phyloP scores from a whole-genome alignment of 495 filamentous ascomycete species.

The Neurospora sp. region DNA sequence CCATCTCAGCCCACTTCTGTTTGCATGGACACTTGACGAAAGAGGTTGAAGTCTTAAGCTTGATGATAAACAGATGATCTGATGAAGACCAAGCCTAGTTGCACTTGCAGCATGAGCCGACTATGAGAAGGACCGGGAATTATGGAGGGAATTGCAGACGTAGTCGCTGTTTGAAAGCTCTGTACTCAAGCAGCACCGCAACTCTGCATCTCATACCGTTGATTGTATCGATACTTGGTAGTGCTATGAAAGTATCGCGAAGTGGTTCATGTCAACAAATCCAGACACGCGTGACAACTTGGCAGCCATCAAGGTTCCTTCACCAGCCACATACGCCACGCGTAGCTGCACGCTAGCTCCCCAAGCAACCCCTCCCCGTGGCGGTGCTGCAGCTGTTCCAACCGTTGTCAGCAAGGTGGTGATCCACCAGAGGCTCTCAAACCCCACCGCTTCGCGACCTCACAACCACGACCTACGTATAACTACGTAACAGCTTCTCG shows the following conservation, averaged over 20 bases:
- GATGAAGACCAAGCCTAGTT: no score
- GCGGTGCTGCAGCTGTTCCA: background rate
- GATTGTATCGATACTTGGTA: background rate
- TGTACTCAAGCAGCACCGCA: background rate
- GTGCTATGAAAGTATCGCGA: background rate
- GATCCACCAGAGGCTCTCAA: background rate
- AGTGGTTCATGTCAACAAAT: background rate
- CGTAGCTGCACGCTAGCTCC: background rate
- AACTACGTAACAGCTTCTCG: background rate
- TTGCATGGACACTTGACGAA: background rate
- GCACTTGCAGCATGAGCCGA: background rate
- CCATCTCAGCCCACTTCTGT: background rate
- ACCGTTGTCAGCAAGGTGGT: background rate
- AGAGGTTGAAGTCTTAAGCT: background rate
- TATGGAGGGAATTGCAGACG: background rate
- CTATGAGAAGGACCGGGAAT: background rate
- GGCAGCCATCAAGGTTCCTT: background rate
- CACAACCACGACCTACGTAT: background rate
- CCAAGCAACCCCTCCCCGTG: background rate
- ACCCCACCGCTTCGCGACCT: background rate
- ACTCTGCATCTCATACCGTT: background rate
- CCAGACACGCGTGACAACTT: background rate
- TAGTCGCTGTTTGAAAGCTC: background rate
- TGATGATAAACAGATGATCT: no score
- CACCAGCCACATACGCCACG: background rate